phyloP scores from a whole-genome alignment of 352 stramenopile genomes.

The Phytopythium helicoides region DNA sequence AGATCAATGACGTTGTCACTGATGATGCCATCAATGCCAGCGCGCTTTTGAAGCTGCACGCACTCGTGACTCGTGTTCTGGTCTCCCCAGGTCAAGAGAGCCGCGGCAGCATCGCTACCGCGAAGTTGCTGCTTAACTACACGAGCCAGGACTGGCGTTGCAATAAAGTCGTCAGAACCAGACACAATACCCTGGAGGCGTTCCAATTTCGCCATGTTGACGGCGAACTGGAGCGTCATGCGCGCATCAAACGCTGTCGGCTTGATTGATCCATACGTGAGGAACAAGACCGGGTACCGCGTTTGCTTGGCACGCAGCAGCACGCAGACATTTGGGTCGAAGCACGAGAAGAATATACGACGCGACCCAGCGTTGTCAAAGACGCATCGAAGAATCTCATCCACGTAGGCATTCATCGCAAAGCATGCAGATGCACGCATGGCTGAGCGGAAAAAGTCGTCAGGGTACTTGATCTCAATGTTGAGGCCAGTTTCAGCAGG shows the following conservation, averaged over 20 bases:
- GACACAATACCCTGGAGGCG: conserved; percentile 68
- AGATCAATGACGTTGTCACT: conserved; percentile 84
- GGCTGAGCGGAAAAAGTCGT: conserved; percentile 31
- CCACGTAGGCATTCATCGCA: conserved; percentile 73
- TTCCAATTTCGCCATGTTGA: conserved; percentile 62
- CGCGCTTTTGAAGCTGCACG: conserved; percentile 68
- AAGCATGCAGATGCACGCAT: conserved; percentile 56
- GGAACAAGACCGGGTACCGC: conserved; percentile 72
- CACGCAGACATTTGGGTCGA: conserved; percentile 68
- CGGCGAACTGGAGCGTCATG: conserved; percentile 63
- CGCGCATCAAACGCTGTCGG: conserved; percentile 44
- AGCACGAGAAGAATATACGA: conserved; percentile 83
- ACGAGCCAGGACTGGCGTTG: conserved; percentile 39
- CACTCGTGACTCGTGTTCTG: conserved; percentile 73
- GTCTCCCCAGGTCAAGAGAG: conserved; percentile 75
- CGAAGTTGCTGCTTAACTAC: conserved; percentile 44
- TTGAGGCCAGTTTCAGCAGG: conserved; percentile 73
- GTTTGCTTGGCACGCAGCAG: conserved; percentile 66
- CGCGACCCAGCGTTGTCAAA: conserved; percentile 59
- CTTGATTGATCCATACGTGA: conserved; percentile 63
- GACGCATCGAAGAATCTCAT: conserved; percentile 66
- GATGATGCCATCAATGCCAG: conserved; percentile 73
- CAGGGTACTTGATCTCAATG: conserved; percentile 84
- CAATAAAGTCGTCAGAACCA: conserved; percentile 69
- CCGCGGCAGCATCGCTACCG: conserved; percentile 1